Base-by-base conservation (phyloP, 768 basidiomycete species). In the Trametes coccinea region DNA sequence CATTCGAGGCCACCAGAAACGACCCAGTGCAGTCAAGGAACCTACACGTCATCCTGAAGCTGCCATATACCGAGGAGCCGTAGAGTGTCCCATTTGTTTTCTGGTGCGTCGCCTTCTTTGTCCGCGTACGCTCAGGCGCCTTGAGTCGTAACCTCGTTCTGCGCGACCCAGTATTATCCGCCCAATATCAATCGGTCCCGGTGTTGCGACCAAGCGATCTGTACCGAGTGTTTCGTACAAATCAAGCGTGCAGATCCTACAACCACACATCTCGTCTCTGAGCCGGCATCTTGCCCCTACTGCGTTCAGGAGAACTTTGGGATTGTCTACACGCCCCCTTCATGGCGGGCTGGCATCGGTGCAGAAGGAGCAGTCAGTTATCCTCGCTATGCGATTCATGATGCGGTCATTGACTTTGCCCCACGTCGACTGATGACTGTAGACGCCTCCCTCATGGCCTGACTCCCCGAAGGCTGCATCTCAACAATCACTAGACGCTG, bases 301-400 rank as follows among this genome's bases (percentile, higher is more conserved):
- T 99, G 97, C 68, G 93, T 98, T 34, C 96, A 98, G 75, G 89
- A 95, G 48, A 95, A 98, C 75, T 98, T 98, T 74, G 97, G 97
- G 31, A 79, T 98, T 41, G 85, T 94, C 37, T 99, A 99, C 73
- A 83, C 79, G 2, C 86, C 90, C 33, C 93, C 93, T 45, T 73
- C 81, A 39, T 93, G 92, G 92, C 84, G 91, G 63, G 76, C 87
- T 52, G 92, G 92, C 53, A 87, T 90, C 49, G 90, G 86, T 48
- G 86, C 82, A 65, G 92, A 91, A 56, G 85, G 84, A 71, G 80
- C 79, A 74, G 89, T 91, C 59, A 68, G 84, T 82, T 45, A 37
- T 10, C 54, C 48, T 45, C 30, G 39, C 34, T 54, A 4, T 22
- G 40, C 29, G 22, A 22, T 53, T 39, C 22, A n/a, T 44, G 31